Base-by-base conservation (phyloP, 495 filamentous ascomycete genomes). In the Penicillium riverlandense region DNA sequence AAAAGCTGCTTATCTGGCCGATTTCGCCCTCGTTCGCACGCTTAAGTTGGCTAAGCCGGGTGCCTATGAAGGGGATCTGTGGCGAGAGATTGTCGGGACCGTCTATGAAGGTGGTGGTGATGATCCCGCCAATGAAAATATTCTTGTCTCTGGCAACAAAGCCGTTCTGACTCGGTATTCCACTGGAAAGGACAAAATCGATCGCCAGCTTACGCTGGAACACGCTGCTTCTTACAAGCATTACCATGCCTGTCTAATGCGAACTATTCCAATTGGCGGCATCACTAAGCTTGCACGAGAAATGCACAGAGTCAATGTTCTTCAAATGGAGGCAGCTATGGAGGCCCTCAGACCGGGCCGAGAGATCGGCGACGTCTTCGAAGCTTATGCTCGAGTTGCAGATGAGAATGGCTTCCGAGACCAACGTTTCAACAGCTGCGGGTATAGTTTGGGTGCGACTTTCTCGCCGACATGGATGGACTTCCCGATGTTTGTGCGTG, bases 401-500 rank as follows among this genome's bases (percentile, higher is more conserved):
- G 55, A 58, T 29, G 48, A 58, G 40, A 54, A 58, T 14, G 52
- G 55, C 22, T 58, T 58, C 48, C 38, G 39, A 9, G 55, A 58
- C 42, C 52, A 58, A 37, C 52, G 52, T 15, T 58, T 58, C 37
- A 58, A 54, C 31, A 41, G 40, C n/a, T 58, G 52, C 13, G 52
- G 55, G 11, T 58, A 58, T 29, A 52, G 48, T 29, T 22, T 58
- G 10, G 51, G 55, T n/a, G 52, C 52, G 1, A 58, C 55, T 2
- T 58, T 58, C 28, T 38, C 52, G 0, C 55, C 55, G 11, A 58
- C 52, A 1, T 58, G 52, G 55, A 58, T 58, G 52, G 55, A 58
- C 35, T 58, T 49, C 35, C 55, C 52, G 12, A 58, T 58, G 52
- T 58, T 58, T 38, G 52, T 58, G 11, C 48, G 52, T 0, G 48